Evolutionary conservation across 805 yeast genomes (phyloP).

Genomic region (Isabelozyma pseudorhagii): DNA sequence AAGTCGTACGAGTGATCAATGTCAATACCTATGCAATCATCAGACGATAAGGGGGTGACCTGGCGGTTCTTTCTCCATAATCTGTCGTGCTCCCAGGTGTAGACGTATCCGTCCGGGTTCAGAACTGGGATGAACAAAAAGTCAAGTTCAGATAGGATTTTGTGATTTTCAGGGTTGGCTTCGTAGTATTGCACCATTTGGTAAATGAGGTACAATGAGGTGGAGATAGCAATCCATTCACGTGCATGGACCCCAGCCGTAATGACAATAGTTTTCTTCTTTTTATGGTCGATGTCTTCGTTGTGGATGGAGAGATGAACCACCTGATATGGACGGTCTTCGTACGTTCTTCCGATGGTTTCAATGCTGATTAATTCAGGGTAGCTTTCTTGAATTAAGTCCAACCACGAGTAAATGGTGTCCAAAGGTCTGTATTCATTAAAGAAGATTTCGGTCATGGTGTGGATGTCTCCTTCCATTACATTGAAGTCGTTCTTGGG

Average conservation of each 20-base stretch:
- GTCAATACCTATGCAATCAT: constrained; percentile 76
- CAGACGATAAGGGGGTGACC: constrained; percentile 43
- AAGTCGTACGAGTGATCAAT: constrained; percentile 80
- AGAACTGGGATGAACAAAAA: constrained; percentile 77
- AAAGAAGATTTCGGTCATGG: constrained; percentile 56
- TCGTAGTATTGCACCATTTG: constrained; percentile 28
- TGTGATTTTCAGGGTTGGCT: constrained; percentile 35
- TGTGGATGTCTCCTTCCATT: constrained; percentile 9
- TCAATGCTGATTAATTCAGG: constrained; percentile 64
- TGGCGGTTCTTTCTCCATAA: constrained; percentile 90
- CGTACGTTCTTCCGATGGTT: constrained; percentile 70
- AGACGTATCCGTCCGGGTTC: constrained; percentile 89
- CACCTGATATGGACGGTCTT: constrained; percentile 68
- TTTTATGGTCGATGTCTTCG: constrained; percentile 30
- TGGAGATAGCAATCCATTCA: constrained; percentile 80
- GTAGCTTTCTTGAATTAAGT: constrained; percentile 54
- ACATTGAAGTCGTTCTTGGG: constrained; percentile 26
- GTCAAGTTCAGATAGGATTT: constrained; percentile 57
- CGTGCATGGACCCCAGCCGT: constrained; percentile 88
- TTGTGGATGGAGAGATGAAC: constrained; percentile 56
- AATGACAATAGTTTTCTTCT: constrained; percentile 62
- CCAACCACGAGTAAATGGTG: constrained; percentile 72
- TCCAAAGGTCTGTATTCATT: constrained; percentile 64
- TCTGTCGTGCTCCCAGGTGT: constrained; percentile 77
- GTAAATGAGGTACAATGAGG: constrained; percentile 57